Evolutionary conservation across 257 asterid species (phyloP), one percentile per base, ranked within the genome.

Genomic region (Thymus quinquecostatus): DNA sequence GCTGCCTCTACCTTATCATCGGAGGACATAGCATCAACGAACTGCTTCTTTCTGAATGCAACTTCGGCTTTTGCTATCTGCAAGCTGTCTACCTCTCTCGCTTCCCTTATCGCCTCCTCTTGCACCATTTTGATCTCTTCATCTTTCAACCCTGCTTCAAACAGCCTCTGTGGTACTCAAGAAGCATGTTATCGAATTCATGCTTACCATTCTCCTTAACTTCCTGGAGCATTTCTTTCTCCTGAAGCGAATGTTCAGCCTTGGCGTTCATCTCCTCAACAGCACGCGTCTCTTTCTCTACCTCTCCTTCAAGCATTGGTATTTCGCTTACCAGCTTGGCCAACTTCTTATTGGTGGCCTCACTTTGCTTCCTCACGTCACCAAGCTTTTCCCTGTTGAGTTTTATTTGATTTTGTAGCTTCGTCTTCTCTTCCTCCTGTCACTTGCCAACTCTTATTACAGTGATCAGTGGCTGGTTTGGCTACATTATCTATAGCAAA

Each of bases 401-500:
- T 81, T 84, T 92, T 33, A 89, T 77, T 75, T 85, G 85, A 65
- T 69, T 81, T 61, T 87, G 97, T 1, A 88, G 79, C 84, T 83
- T 92, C 7, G 85, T 86, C 76, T 83, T 89, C 82, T 83, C 86
- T 77, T 95, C 99, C 81, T 88, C 93, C 82, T 13, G 84, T 79
- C 72, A 75, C 61, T 43, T 83, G 89, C 96, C 91, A 87, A 2
- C 60, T 86, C 78, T 69, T 80, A n/a, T 75, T 79, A 33, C 82
- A 12, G 64, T 77, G 40, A 10, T 69, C 82, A 29, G 32, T 44
- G 33, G 75, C 80, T 11, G 82, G 57, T 60, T 83, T 84, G 45
- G 86, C 91, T 9, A 86, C 81, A 70, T 89, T 95, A 53, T 89
- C 96, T 75, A 88, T 95, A 44, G 99, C 90, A 47, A 95, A 82